phyloP scores from a whole-genome alignment of 352 stramenopile genomes.

The Blastocystis sp. region DNA sequence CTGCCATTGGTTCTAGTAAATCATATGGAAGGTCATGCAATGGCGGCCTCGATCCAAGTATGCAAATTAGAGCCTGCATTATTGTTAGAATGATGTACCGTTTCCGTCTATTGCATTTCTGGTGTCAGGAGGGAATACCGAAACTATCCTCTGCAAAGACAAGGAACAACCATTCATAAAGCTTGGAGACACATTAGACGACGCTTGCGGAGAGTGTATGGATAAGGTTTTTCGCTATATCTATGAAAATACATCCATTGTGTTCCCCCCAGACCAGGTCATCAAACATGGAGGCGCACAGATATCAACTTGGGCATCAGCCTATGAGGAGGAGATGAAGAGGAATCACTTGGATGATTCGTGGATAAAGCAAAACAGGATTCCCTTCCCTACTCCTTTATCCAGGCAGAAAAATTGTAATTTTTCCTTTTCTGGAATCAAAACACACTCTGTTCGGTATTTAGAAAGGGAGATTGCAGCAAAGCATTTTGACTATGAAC shows the following conservation, averaged over 20 bases:
- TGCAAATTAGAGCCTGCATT: background rate
- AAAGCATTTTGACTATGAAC: background rate
- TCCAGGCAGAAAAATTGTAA: background rate
- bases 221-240: slow-evolving; percentile 58
- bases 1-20: slow-evolving; percentile 49
- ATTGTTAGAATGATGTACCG: background rate
- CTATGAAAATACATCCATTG: background rate
- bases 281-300: slow-evolving; percentile 33
- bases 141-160: background rate
- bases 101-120: slow-evolving; percentile 19
- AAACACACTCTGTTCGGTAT: slow-evolving; percentile 35
- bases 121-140: slow-evolving; percentile 35
- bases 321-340: background rate
- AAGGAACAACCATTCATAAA: slow-evolving; percentile 16
- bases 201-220: slow-evolving; percentile 58
- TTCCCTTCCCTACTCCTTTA: slow-evolving; percentile 10
- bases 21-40: slow-evolving; percentile 68
- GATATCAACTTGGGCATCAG: background rate
- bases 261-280: background rate
- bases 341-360: background rate
- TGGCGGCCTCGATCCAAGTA: slow-evolving; percentile 19
- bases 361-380: background rate
- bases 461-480: background rate
- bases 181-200: slow-evolving; percentile 20
- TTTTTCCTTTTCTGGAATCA: slow-evolving; percentile 58